phyloP scores from a whole-genome alignment of 306 rosid genomes.

The Vigna trinervia region DNA sequence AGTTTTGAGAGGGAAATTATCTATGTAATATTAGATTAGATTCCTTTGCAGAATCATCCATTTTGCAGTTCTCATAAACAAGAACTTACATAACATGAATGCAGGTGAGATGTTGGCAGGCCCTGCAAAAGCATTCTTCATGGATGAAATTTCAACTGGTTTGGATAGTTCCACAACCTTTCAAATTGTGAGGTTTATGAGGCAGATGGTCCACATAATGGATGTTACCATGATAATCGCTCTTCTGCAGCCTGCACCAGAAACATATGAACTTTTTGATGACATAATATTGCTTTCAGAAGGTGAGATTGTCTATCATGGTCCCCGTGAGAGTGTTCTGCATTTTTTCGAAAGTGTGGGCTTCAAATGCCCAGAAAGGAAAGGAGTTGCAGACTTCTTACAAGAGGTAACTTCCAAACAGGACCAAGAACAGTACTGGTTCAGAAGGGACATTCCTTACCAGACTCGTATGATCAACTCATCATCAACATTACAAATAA shows the following conservation, averaged over 20 bases:
- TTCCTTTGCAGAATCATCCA: not conserved
- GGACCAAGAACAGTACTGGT: constrained; percentile 80
- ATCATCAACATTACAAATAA: no score
- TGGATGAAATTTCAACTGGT: constrained; percentile 86
- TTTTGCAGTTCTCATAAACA: constrained; percentile 10
- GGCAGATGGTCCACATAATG: constrained; percentile 73
- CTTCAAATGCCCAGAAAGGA: constrained; percentile 73
- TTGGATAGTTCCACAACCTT: constrained; percentile 77
- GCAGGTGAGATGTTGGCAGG: constrained; percentile 79
- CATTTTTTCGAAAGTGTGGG: constrained; percentile 61
- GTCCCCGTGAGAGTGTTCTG: constrained; percentile 56
- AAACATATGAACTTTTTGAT: constrained; percentile 69
- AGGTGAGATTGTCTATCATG: constrained; percentile 76
- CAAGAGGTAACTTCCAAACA: constrained; percentile 77
- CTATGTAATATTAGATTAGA: not conserved
- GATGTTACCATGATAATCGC: constrained; percentile 70
- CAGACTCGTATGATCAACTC: no score
- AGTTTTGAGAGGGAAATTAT: not conserved
- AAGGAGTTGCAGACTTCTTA: constrained; percentile 76
- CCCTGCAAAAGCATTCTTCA: constrained; percentile 71
- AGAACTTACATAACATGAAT: constrained; percentile 22
- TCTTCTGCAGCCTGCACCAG: constrained; percentile 82
- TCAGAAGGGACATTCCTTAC: constrained; percentile 57
- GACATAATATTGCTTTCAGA: constrained; percentile 71
- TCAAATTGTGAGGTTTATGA: constrained; percentile 68